Base-by-base conservation (phyloP, 768 basidiomycete genomes). In the Pisolithus orientalis region DNA sequence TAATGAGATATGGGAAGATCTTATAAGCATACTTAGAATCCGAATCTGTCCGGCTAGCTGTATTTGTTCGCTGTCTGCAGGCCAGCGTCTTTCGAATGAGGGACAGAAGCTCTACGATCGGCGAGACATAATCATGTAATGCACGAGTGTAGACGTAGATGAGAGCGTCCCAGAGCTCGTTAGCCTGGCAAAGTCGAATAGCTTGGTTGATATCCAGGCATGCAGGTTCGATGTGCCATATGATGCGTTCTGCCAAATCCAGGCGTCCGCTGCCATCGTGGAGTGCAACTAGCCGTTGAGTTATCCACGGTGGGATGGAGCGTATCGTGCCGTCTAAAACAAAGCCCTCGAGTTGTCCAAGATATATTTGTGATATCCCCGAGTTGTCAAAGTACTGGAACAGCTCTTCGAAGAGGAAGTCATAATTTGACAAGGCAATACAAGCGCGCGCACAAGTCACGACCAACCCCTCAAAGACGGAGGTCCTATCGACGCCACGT, bases 191-290 rank as follows among this genome's bases (percentile, higher is more conserved):
- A 5, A 99, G 76, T 25, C 68, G 77, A 57, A 97, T 87, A 5
- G 87, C 87, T 70, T 97, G 95, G 62, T 97, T 90, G 69, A 97
- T 84, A 63, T 99, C 96, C 53, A 99, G 71, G 59, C 85, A 90
- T 2, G 80, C 71, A 1, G 95, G 93, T 59, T 96, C 90, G 57
- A 97, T 91, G 64, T 95, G 91, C 93, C 94, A 97, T 50, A 99
- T 95, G 52, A 97, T 75, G 29, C 82, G 80, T 66, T 99, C 94
- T 1, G 87, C 90, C 3, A 83, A 74, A 46, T 90, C 87, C 7
- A 85, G 82, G 34, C 84, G 80, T 11, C 74, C 75, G 42, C 82
- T 77, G 31, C 83, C 80, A 44, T 86, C 88, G 60, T 96, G 90
- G 40, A 90, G 70, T 1, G 80, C 78, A 47, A 98, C 79, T 25